phyloP scores from a whole-genome alignment of 371 early-diverging fungal genomes.

The Apophysomyces variabilis region DNA sequence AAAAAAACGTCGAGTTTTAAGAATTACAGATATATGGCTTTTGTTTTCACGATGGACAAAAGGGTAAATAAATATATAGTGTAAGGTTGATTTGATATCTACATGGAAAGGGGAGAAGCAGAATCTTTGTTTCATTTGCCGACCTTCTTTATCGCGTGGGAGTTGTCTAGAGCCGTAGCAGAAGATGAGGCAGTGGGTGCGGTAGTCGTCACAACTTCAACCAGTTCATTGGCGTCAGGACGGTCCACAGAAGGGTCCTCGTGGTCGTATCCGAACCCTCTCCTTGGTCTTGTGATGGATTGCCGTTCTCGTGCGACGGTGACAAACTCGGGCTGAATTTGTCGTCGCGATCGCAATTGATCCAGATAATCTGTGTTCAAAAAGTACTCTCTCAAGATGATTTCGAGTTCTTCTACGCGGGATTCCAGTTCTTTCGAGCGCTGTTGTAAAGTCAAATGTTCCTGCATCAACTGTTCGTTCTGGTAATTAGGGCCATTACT shows the following conservation, averaged over 20 bases:
- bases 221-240: neutral
- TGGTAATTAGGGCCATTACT: neutral
- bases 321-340: neutral
- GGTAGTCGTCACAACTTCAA: neutral
- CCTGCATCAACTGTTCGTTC: conserved; percentile 13
- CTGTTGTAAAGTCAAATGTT: conserved; percentile 6
- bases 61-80: no score
- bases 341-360: conserved; percentile 11
- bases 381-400: conserved; percentile 43
- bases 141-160: neutral
- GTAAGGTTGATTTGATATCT: neutral
- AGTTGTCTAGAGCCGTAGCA: neutral
- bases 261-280: neutral
- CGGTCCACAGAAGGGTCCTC: neutral
- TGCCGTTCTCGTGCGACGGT: conserved; percentile 1
- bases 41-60: no score
- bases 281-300: neutral
- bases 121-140: neutral
- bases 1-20: no score
- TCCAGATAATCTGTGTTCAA: conserved; percentile 45
- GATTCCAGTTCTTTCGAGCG: conserved; percentile 24
- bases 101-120: neutral
- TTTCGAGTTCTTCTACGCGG: conserved; percentile 42
- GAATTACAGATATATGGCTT: no score
- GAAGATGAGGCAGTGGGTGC: neutral